Percentiles rank a stretch among this genome's conserved stretches.
phyloP scores from a whole-genome alignment of 2,329 filamentous ascomycete species.

The Juglanconis juglandina region DNA sequence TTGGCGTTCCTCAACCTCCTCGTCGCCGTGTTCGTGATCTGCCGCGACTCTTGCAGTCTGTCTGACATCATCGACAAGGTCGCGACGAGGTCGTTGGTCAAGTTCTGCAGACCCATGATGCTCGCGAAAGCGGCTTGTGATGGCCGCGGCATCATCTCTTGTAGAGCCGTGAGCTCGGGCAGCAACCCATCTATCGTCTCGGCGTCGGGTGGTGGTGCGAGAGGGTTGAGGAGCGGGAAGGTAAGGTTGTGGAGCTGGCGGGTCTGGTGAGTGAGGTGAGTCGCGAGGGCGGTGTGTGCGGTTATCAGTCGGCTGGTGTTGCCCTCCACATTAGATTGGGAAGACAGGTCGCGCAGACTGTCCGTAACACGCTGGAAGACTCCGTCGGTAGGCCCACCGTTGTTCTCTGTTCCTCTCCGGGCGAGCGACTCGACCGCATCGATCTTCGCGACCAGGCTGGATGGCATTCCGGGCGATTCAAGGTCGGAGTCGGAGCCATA shows the following conservation, averaged over 20 bases:
- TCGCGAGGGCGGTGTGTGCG: constrained; percentile 69
- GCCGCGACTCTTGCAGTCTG: constrained; percentile 88
- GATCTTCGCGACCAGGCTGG: constrained; percentile 65
- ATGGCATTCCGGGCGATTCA: constrained; percentile 64
- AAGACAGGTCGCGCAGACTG: constrained; percentile 67
- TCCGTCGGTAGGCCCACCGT: constrained; percentile 61
- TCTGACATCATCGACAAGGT: constrained; percentile 85
- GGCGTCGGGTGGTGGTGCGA: constrained; percentile 58
- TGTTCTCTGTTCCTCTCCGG: constrained; percentile 62
- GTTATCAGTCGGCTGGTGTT: constrained; percentile 71
- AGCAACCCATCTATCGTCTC: constrained; percentile 67
- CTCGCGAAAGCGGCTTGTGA: constrained; percentile 62
- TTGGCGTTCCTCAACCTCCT: constrained; percentile 76
- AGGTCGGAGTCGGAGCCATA: constrained; percentile 71
- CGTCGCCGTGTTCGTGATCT: constrained; percentile 78
- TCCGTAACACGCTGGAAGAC: constrained; percentile 68
- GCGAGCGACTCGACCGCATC: constrained; percentile 70
- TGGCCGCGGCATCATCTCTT: constrained; percentile 64
- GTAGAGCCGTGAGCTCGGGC: constrained; percentile 62
- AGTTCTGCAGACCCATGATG: constrained; percentile 63
- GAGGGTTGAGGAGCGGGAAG: constrained; percentile 67
- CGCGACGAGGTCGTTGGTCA: constrained; percentile 71
- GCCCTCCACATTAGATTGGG: constrained; percentile 68
- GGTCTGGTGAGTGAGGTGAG: constrained; percentile 72
- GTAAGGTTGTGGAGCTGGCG: constrained; percentile 71